These are phyloP conservation scores for Cordyceps farinosa DNA, from an alignment of 2,329 filamentous ascomycete species.

Conservation along the genomic window DNA sequence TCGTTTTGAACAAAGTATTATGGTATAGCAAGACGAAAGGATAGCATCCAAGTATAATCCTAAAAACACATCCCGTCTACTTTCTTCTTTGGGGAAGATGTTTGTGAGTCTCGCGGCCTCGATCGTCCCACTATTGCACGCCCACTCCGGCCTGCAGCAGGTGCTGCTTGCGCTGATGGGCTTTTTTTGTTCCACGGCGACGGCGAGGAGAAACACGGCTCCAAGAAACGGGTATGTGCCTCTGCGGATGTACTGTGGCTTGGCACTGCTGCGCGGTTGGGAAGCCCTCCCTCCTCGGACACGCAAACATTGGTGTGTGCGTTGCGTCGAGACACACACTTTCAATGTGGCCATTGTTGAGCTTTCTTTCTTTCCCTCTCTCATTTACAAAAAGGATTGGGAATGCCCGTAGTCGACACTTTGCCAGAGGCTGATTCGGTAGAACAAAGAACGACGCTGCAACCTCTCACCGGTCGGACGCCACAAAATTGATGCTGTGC, in stretches of 20 bases:
- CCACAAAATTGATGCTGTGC: conserved; percentile 11
- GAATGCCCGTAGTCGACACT: no score
- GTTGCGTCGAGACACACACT: no score
- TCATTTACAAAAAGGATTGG: no score
- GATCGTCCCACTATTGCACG: not conserved
- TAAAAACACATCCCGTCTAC: not conserved
- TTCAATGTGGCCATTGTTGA: no score
- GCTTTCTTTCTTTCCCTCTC: no score
- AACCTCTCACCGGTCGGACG: conserved; percentile 15
- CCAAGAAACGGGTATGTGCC: no score
- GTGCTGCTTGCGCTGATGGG: not conserved
- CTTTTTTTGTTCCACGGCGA: not conserved
- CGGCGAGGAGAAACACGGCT: not conserved
- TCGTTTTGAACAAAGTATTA: no score
- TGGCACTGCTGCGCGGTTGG: no score
- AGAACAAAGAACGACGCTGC: not conserved
- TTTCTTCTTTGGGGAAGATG: not conserved
- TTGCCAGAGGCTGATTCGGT: not conserved
- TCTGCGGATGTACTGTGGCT: no score
- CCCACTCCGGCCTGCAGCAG: not conserved
- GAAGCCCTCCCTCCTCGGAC: no score
- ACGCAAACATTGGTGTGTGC: no score
- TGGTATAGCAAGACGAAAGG: not conserved
- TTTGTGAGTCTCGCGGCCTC: not conserved
- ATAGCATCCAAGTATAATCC: not conserved